phyloP scores from a whole-genome alignment of 352 stramenopile genomes.

The Albugo laibachii region DNA sequence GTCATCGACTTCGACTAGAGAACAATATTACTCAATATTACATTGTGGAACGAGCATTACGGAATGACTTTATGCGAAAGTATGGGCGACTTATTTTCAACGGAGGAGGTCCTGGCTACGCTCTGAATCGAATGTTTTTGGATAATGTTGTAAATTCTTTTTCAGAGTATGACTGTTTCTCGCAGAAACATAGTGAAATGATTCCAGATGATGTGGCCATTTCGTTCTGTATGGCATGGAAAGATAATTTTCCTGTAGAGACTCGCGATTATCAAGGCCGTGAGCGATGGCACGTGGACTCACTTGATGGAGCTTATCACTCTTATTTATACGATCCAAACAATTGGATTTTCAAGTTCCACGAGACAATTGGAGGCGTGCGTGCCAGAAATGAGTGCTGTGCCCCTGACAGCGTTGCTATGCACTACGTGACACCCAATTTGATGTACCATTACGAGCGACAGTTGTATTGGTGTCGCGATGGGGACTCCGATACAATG shows the following conservation, averaged over 20 bases:
- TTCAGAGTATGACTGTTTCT: slow-evolving; percentile 33
- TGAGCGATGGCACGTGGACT: slow-evolving; percentile 60
- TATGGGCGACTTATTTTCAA: slow-evolving; percentile 69
- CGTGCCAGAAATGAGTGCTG: slow-evolving; percentile 21
- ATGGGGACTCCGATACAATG: slow-evolving; percentile 21
- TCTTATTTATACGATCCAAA: slow-evolving; percentile 24
- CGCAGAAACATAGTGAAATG: slow-evolving; percentile 41
- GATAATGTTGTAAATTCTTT: slow-evolving; percentile 42
- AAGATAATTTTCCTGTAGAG: slow-evolving; percentile 47
- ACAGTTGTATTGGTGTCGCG: slow-evolving; percentile 44
- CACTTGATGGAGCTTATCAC: slow-evolving; percentile 44
- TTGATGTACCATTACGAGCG: slow-evolving; percentile 71
- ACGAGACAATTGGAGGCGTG: slow-evolving; percentile 44
- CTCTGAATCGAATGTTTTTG: slow-evolving; percentile 59
- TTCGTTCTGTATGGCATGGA: slow-evolving; percentile 76
- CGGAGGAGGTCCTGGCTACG: slow-evolving; percentile 49
- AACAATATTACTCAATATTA: slow-evolving; percentile 55
- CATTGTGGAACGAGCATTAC: slow-evolving; percentile 37
- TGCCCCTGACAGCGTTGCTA: slow-evolving; percentile 44
- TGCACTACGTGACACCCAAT: slow-evolving; percentile 48
- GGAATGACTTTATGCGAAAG: slow-evolving; percentile 24
- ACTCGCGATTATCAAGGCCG: slow-evolving; percentile 41
- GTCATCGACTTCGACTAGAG: slow-evolving; percentile 59
- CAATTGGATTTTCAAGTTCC: slow-evolving; percentile 59
- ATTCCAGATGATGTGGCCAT: slow-evolving; percentile 60